Percentiles rank a stretch among this genome's conserved stretches.
Evolutionary conservation across 106 monocot species (phyloP).

Genomic region (Xerophyta viscosa): DNA sequence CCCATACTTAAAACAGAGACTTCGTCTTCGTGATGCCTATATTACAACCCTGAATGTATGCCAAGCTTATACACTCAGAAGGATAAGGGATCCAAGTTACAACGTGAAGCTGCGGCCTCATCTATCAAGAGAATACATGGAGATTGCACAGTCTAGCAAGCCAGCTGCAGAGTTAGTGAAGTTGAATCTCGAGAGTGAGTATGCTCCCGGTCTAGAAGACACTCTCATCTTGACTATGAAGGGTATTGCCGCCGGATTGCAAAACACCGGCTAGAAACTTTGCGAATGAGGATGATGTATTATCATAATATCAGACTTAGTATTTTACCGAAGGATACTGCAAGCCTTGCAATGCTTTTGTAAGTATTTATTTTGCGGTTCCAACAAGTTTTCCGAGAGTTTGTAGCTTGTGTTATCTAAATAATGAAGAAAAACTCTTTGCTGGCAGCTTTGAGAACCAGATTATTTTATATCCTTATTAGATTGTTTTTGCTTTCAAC

Average conservation of each 20-base stretch:
- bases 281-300: too few relatives aligned
- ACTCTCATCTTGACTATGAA: constrained; percentile 95
- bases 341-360: not conserved
- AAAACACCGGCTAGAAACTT: constrained; percentile 73
- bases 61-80: constrained; percentile 49
- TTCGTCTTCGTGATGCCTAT: constrained; percentile 35
- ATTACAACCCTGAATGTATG: constrained; percentile 54
- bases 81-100: constrained; percentile 41
- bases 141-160: constrained; percentile 16
- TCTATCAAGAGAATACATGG: constrained; percentile 29
- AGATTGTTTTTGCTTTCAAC: too few relatives aligned
- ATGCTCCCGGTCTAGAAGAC: constrained; percentile 83
- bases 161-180: constrained; percentile 69
- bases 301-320: not conserved
- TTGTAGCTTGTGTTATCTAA: too few relatives aligned
- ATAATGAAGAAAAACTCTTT: too few relatives aligned
- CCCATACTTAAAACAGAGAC: constrained; percentile 54
- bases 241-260: constrained; percentile 92
- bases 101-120: constrained; percentile 35
- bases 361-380: not conserved
- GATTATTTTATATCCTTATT: too few relatives aligned
- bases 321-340: not conserved
- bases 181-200: constrained; percentile 81
- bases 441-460: too few relatives aligned
- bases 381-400: too few relatives aligned